A percentile compares a stretch with the other conserved stretches of the same genome.
Conservation (phyloP, 73 alveolate species). For the Effrenium voratum region DNA sequence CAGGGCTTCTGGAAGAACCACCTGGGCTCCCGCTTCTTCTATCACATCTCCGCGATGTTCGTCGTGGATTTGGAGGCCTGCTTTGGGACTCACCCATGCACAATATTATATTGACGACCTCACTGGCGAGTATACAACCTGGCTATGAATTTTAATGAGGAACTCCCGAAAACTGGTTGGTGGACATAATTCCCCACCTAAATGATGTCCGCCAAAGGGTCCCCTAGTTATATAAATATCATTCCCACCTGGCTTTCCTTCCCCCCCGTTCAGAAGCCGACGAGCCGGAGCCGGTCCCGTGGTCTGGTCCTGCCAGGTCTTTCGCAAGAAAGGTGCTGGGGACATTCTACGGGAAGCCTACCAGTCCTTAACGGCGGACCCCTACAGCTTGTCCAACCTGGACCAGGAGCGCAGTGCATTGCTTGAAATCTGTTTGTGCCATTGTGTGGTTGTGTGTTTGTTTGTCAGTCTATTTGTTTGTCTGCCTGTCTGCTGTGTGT, state of each 20-base stretch:
- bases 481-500: no score
- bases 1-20: constrained; percentile 92
- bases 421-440: no score
- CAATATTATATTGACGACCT: no score
- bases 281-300: neutral
- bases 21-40: constrained; percentile 49
- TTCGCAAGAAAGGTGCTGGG: constrained; percentile 93
- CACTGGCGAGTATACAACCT: no score
- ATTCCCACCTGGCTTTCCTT: neutral
- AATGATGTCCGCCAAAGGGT: no score
- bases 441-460: no score
- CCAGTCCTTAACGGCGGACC: constrained; percentile 94
- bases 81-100: no score
- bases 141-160: no score
- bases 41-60: constrained; percentile 94
- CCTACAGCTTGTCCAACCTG: constrained; percentile 71
- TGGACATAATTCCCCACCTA: no score
- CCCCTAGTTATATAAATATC: neutral
- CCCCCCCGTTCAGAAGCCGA: neutral
- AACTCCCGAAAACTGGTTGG: no score
- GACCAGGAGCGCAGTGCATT: constrained; percentile 54
- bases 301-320: neutral
- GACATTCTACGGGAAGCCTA: constrained; percentile 85
- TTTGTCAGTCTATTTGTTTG: no score
- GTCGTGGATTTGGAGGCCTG: constrained; percentile 87